Percentiles rank a stretch among this genome's conserved stretches.
Evolutionary conservation across 164 flowering plant species (phyloP).

Genomic region (Aristolochia californica): DNA sequence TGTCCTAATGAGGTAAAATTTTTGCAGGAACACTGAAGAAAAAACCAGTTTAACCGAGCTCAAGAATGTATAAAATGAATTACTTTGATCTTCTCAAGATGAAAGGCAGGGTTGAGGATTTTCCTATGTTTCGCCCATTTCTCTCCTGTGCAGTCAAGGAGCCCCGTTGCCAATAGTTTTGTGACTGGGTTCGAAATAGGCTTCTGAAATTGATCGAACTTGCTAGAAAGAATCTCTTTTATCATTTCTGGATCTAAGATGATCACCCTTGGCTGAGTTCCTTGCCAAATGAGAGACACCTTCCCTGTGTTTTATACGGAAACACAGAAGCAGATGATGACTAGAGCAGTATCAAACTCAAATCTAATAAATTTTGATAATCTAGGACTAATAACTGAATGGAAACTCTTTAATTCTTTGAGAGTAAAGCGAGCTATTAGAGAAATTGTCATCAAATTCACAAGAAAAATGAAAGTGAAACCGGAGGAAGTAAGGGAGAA

Average conservation of each 20-base stretch:
- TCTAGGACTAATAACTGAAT: background rate
- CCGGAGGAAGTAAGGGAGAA: background rate
- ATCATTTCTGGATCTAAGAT: background rate
- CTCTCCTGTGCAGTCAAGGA: conserved; percentile 22
- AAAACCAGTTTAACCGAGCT: too few relatives aligned
- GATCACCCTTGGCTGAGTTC: background rate
- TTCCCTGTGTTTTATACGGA: background rate
- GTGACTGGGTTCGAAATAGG: background rate
- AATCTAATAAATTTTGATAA: background rate
- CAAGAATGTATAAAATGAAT: too few relatives aligned
- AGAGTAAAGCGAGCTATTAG: background rate
- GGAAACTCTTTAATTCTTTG: too few relatives aligned
- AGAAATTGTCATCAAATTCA: background rate
- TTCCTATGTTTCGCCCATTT: conserved; percentile 46
- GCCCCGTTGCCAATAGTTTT: conserved; percentile 14
- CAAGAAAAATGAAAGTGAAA: background rate
- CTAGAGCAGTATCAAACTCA: too few relatives aligned
- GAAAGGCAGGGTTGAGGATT: conserved; percentile 46
- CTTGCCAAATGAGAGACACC: background rate
- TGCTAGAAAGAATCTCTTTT: background rate
- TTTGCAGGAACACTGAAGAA: too few relatives aligned
- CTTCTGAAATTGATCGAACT: background rate
- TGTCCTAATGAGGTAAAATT: too few relatives aligned
- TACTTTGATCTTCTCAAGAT: conserved; percentile 46
- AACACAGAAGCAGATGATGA: too few relatives aligned